Base-by-base conservation (phyloP, 2,329 filamentous ascomycete genomes). In the Pseudocercospora ulei region DNA sequence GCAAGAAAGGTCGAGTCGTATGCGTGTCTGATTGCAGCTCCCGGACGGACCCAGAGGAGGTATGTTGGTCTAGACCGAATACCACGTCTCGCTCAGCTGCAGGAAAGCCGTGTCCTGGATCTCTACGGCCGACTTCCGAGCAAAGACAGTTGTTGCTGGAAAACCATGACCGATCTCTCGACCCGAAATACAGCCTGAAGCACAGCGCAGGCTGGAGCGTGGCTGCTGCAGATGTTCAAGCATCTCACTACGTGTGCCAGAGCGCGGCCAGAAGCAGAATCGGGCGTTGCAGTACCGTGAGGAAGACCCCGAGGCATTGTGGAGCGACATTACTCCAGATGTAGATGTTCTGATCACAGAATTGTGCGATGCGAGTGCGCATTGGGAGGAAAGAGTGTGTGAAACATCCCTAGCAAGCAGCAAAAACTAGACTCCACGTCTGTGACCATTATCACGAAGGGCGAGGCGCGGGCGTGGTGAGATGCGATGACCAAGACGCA, bases 101-200 rank as follows among this genome's bases (percentile, higher is more conserved):
- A 71, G 34, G n/a, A 78, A 71, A 51, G 70, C 73, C 0, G 65
- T 81, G 0, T 62, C 66, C 12, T 87, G 81, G 80, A 65, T 86
- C 5, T 74, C 81, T 48, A 70, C 69, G 37, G 69, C 76, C 3
- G 68, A 76, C 34, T 84, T 82, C 48, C 76, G 82, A 51, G 69
- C 69, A 51, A 85, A 82, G 56, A 73, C 85, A 47, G 70, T 84
- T 24, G 62, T 84, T 48, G 79, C 78, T 79, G 79, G 81, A 17
- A n/a, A 87, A 86, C 55, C 82, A 86, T 59, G 82, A 86, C 54
- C 66, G 82, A 34, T 80, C 78, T 0, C 69, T 86, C 4, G 80
- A 85, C 53, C 33, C 38, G 7, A 13, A 39, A 2, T 56, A 54
- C 24, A 19, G 36, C 2, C 18, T 48, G 17, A 50, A 63, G n/a